Evolutionary conservation across 768 basidiomycete genomes (phyloP).

Genomic region (Strobilomyces dryophilus): DNA sequence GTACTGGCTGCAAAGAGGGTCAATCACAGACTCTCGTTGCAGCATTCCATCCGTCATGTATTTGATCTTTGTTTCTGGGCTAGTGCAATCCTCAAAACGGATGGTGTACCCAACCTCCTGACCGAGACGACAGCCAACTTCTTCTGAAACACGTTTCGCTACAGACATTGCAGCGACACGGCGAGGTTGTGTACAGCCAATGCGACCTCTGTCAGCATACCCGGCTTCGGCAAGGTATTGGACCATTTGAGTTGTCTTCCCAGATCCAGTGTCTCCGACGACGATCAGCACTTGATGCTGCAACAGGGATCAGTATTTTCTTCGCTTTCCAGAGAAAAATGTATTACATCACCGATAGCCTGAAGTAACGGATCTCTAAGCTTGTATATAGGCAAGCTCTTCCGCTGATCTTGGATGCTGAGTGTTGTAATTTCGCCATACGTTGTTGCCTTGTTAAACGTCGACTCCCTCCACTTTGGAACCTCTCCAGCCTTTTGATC

Average conservation of each 20-base stretch:
- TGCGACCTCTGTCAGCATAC: conserved; percentile 82
- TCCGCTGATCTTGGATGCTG: conserved; percentile 92
- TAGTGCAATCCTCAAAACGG: conserved; percentile 98
- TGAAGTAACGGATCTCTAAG: conserved; percentile 85
- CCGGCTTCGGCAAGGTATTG: conserved; percentile 97
- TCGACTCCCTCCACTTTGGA: conserved; percentile 87
- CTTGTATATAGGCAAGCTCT: conserved; percentile 91
- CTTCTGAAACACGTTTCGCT: conserved; percentile 96
- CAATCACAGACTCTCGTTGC: conserved; percentile 93
- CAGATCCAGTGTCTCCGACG: conserved; percentile 97
- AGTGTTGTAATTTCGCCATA: conserved; percentile 90
- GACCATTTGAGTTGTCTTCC: conserved; percentile 99
- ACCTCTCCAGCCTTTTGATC: conserved; percentile 81
- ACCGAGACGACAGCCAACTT: conserved; percentile 95
- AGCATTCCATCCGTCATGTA: conserved; percentile 99
- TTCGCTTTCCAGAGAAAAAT: background rate
- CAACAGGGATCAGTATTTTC: conserved; percentile 14
- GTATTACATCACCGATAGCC: conserved; percentile 81
- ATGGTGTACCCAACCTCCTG: conserved; percentile 99
- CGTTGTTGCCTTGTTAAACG: conserved; percentile 93
- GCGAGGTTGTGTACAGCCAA: conserved; percentile 98
- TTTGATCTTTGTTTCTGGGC: conserved; percentile 98
- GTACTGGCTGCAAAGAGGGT: conserved; percentile 89
- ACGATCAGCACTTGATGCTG: conserved; percentile 91
- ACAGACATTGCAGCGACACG: conserved; percentile 99